Evolutionary conservation across 345 rosid genomes (phyloP).

Genomic region (Brassica napus): Da-Ae NC_063434.1:24719501-24720000

Average conservation of each 20-base stretch:
- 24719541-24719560: conserved; percentile 1
- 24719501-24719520: conserved; percentile 28
- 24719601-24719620: conserved; percentile 26
- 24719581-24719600: conserved; percentile 8
- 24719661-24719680: conserved; percentile 1
- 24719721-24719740: not conserved
- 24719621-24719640: conserved; percentile 1
- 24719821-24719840: not conserved
- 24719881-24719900: not conserved
- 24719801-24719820: not conserved
- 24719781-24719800: not conserved
- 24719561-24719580: conserved; percentile 17
- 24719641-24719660: conserved; percentile 10
- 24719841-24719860: not conserved
- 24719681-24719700: not conserved
- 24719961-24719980: too few species aligned
- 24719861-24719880: not conserved
- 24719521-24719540: not conserved
- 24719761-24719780: not conserved
- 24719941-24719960: too few species aligned
- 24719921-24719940: too few species aligned
- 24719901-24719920: not conserved
- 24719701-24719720: conserved; percentile 23
- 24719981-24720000: too few species aligned
- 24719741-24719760: not conserved